A percentile compares a stretch with the other conserved stretches of the same genome.
phyloP scores from a whole-genome alignment of 257 asterid species.

The Fraxinus americana region DNA sequence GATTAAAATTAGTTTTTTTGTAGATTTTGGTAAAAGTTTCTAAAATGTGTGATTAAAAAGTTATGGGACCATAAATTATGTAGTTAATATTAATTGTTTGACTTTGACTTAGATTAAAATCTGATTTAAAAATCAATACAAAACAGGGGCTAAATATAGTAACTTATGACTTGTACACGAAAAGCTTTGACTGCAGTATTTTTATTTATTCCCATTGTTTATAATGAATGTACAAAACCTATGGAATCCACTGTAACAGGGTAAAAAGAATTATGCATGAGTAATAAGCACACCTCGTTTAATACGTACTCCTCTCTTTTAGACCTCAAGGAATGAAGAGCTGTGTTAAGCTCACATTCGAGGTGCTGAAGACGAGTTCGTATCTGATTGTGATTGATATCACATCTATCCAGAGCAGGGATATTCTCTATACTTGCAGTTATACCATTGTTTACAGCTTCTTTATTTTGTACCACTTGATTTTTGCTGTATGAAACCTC shows the following conservation, averaged over 20 bases:
- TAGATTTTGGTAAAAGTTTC: too few species aligned
- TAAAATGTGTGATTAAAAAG: too few species aligned
- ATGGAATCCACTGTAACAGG: background rate
- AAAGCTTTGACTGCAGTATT: too few species aligned
- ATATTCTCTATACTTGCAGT: slow-evolving; percentile 34
- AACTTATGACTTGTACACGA: background rate
- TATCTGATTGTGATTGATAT: slow-evolving; percentile 45
- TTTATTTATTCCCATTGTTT: too few species aligned
- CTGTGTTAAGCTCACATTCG: slow-evolving; percentile 66
- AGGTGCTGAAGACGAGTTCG: slow-evolving; percentile 60
- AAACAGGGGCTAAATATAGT: background rate
- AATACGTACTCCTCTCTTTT: slow-evolving; percentile 38
- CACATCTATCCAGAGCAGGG: slow-evolving; percentile 34
- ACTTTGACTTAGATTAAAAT: too few species aligned
- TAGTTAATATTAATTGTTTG: too few species aligned
- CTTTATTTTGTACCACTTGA: slow-evolving; percentile 33
- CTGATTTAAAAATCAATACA: too few species aligned
- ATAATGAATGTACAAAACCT: background rate
- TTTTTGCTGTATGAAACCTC: slow-evolving; percentile 54
- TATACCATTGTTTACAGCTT: slow-evolving; percentile 35
- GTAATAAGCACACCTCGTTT: slow-evolving; percentile 47
- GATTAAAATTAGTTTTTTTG: too few species aligned
- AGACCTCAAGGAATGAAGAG: slow-evolving; percentile 65
- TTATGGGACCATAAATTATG: too few species aligned
- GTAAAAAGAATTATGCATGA: slow-evolving; percentile 17